These are phyloP conservation scores for Pleurotus giganteus DNA, from an alignment of 768 basidiomycete species.

Conservation along the genomic window DNA sequence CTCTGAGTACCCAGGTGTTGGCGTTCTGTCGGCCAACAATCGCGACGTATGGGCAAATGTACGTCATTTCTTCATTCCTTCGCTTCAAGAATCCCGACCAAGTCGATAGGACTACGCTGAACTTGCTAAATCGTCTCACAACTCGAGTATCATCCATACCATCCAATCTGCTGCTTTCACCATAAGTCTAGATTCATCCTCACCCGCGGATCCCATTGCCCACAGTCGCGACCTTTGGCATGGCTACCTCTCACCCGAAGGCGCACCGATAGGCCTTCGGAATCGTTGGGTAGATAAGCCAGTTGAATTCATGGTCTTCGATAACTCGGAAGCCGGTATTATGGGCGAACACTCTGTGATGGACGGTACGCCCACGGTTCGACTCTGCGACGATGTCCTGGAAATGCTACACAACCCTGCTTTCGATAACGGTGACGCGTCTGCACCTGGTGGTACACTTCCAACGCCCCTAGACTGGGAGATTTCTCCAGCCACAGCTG, in stretches of 20 bases:
- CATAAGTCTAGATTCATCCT: slow-evolving; percentile 71
- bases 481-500: slow-evolving; percentile 41
- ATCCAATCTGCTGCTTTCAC: slow-evolving; percentile 88
- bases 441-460: slow-evolving; percentile 19
- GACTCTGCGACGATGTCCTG: slow-evolving; percentile 70
- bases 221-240: slow-evolving; percentile 81
- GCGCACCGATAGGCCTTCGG: slow-evolving; percentile 53
- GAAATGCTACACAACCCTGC: slow-evolving; percentile 51
- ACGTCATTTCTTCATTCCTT: neutral
- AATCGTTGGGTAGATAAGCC: slow-evolving; percentile 93
- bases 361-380: slow-evolving; percentile 83
- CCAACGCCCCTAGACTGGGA: slow-evolving; percentile 66
- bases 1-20: slow-evolving; percentile 68
- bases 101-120: slow-evolving; percentile 56
- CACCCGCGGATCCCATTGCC: slow-evolving; percentile 48
- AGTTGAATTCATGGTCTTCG: slow-evolving; percentile 80
- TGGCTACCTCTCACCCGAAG: slow-evolving; percentile 44
- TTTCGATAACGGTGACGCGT: slow-evolving; percentile 61
- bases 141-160: slow-evolving; percentile 60
- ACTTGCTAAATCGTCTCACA: slow-evolving; percentile 57
- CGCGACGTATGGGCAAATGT: slow-evolving; percentile 92
- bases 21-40: slow-evolving; percentile 74
- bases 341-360: slow-evolving; percentile 94
- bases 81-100: neutral
- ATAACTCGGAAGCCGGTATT: slow-evolving; percentile 77